Conservation (phyloP, 2,329 filamentous ascomycete species). For the Trichoderma atrobrunneum region DNA sequence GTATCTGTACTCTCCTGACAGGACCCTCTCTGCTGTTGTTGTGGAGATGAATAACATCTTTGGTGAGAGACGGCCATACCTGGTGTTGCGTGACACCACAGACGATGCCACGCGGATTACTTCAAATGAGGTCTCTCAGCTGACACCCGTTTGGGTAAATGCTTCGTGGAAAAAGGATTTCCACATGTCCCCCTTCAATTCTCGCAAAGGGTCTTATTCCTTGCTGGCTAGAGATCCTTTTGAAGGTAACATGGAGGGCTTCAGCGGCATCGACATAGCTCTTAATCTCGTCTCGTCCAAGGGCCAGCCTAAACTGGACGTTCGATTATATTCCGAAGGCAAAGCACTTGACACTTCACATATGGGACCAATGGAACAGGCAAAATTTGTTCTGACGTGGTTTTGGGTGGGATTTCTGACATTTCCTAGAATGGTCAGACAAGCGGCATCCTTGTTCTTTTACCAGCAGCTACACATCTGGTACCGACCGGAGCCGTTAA, state of each 20-base stretch:
- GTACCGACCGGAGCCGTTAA: constrained; percentile 61
- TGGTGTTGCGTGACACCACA: constrained; percentile 30
- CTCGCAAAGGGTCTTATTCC: constrained; percentile 54
- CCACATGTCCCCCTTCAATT: constrained; percentile 74
- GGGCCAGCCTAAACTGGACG: constrained; percentile 57
- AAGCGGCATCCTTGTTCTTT: constrained; percentile 59
- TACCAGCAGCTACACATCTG: constrained; percentile 58
- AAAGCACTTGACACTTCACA: constrained; percentile 47
- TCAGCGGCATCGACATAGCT: constrained; percentile 52
- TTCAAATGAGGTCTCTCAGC: background rate
- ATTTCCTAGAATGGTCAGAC: constrained; percentile 61
- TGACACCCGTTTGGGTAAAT: constrained; percentile 38
- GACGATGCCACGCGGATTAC: constrained; percentile 23
- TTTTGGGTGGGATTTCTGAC: constrained; percentile 67
- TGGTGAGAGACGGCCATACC: constrained; percentile 57
- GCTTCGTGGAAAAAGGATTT: constrained; percentile 66
- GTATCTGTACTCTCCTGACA: constrained; percentile 62
- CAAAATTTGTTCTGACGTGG: constrained; percentile 53
- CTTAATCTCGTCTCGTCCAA: constrained; percentile 62
- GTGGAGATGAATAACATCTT: constrained; percentile 77
- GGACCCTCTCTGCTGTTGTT: constrained; percentile 61
- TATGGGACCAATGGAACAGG: constrained; percentile 43
- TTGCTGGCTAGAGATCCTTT: constrained; percentile 48
- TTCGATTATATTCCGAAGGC: constrained; percentile 55
- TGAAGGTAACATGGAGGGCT: constrained; percentile 35